Base-by-base conservation (phyloP, 2,329 filamentous ascomycete genomes). In the Ascochyta koolunga region DNA sequence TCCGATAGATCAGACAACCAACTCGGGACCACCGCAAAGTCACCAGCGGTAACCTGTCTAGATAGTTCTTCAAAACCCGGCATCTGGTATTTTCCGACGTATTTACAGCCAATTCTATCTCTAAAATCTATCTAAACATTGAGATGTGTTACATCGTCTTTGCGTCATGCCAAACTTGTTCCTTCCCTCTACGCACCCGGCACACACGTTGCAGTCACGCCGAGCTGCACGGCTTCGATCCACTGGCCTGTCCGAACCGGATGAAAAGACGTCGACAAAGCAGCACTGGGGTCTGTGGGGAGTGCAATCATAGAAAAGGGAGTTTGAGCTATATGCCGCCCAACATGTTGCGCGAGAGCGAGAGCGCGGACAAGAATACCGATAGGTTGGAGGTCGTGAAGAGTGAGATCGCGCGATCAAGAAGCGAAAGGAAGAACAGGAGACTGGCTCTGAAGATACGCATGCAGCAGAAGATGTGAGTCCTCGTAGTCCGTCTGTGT, bases 61-160 rank as follows among this genome's bases (percentile, higher is more conserved):
- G 5, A 5, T 5, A 29, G 9, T 9, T 9, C 25, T 27, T 9
- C 25, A 27, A 3, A 27, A 27, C 3, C 25, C 11, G 27, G 15
- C 10, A 13, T 5, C 27, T 13, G 11, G 15, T 13, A 1, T 16
- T 5, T 7, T 7, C 13, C 39, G 11, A 4, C 29, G 29, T 11
- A 7, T 11, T 11, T 6, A 10, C 22, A 4, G 8, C 13, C 41
- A 13, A 35, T 5, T n/a, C 11, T 8, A 25, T 16, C 4, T 3
- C n/a, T 9, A 16, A 22, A 13, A 4, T 4, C 35, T 5, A 11
- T 18, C 38, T 4, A 31, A 36, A 21, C 21, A 27, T 22, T 16
- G 7, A 21, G 9, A 70, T 72, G 67, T 71, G 68, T 56, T 59
- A 66, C 61, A 62, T 62, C 32, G 45, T 64, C 43, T 50, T 68